Evolutionary conservation across 2,329 filamentous ascomycete species (phyloP).

Genomic region (Monosporascus ibericus): DNA sequence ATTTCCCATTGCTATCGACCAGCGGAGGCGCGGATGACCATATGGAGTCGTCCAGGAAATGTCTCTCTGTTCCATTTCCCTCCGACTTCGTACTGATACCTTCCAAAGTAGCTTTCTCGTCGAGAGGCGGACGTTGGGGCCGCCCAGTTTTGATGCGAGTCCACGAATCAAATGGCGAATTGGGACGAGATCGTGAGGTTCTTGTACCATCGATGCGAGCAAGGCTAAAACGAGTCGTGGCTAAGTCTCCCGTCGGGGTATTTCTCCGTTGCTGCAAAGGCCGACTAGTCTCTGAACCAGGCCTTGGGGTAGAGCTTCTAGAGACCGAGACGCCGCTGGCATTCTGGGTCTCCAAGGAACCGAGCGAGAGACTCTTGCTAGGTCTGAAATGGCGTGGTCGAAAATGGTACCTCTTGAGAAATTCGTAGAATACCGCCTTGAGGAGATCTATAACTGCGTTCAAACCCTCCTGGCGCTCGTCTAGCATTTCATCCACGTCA

Average conservation of each 20-base stretch:
- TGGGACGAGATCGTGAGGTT: slow-evolving; percentile 23
- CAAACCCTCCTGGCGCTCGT: slow-evolving; percentile 43
- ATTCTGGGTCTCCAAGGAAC: background rate
- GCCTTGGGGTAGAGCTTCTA: slow-evolving; percentile 7
- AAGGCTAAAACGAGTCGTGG: slow-evolving; percentile 28
- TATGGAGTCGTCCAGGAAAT: background rate
- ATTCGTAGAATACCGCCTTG: slow-evolving; percentile 62
- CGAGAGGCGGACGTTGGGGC: slow-evolving; percentile 6
- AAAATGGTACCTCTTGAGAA: slow-evolving; percentile 68
- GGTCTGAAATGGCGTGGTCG: slow-evolving; percentile 38
- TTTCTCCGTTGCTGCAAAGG: slow-evolving; percentile 1
- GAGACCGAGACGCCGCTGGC: slow-evolving; percentile 4
- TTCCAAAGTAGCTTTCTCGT: slow-evolving; percentile 3
- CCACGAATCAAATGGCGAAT: slow-evolving; percentile 30
- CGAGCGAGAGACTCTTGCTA: slow-evolving; percentile 1
- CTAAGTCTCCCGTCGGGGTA: slow-evolving; percentile 16
- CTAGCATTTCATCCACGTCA: slow-evolving; percentile 35
- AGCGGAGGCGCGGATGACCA: slow-evolving; percentile 7
- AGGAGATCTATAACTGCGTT: slow-evolving; percentile 58
- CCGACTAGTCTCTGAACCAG: background rate
- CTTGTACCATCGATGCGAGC: slow-evolving; percentile 27
- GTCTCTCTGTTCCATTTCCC: background rate
- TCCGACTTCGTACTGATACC: background rate
- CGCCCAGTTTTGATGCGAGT: slow-evolving; percentile 30
- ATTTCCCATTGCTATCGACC: slow-evolving; percentile 16